Evolutionary conservation across 208 protist genomes (phyloP), one percentile per base, ranked within the genome.

Genomic region (Leptomonas seymouri): DNA sequence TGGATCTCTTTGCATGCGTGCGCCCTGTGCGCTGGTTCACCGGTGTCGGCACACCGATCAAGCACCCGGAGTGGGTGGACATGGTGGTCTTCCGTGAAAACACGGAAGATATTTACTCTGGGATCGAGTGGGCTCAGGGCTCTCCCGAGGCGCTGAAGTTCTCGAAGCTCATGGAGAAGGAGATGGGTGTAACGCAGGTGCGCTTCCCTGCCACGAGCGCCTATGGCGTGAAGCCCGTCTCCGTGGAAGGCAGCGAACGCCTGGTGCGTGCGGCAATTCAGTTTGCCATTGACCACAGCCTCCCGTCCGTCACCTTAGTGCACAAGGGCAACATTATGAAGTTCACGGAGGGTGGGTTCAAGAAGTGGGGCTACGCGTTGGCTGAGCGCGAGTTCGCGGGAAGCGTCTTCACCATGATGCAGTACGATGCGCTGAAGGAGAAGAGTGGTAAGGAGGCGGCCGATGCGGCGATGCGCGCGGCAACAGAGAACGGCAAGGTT

Each of bases 321-420:
- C 81, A 86, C 74, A 86, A 86, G 54, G 81, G 81, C 23, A 86
- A 86, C 77, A 86, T 86, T 63, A 86, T 86, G 81, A 86, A 86
- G 70, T 81, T 49, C 70, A 86, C 81, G 11, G 81, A 86, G 56
- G 81, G 77, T 15, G 77, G 77, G 48, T 86, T 86, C 46, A 76
- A 74, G 63, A 69, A 72, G 41, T 83, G 77, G 81, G 77, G 81
- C 61, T 86, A 86, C 73, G 70, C 65, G 16, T 59, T 86, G 41
- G 81, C 74, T 0, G 73, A 82, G 70, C 67, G 70, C 3, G 81
- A 86, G 57, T 80, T 80, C 64, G 41, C 62, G 30, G 66, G 55
- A 1, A 20, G 25, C 8, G 42, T 44, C 53, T 86, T 86, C 36
- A 81, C 75, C 7, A 76, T 76, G 81, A 20, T 28, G 18, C 49